These are phyloP conservation scores for Zymoseptoria passerinii DNA, from an alignment of 2,329 filamentous ascomycete species.

Conservation along the genomic window DNA sequence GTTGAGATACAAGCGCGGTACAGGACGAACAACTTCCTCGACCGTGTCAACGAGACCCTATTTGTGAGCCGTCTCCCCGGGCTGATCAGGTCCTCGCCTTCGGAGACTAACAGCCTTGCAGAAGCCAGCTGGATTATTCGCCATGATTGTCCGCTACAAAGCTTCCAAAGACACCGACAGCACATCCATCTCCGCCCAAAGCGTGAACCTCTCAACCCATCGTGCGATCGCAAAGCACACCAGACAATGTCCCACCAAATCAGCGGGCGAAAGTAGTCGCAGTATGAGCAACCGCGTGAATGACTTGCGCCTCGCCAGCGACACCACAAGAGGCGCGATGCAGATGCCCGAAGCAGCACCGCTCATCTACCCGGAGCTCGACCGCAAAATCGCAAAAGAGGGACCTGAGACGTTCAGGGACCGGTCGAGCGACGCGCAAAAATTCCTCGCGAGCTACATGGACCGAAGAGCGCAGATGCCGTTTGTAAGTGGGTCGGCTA, in stretches of 20 bases:
- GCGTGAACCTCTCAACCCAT: slow-evolving; percentile 32
- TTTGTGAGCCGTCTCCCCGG: slow-evolving; percentile 31
- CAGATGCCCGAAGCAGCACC: slow-evolving; percentile 41
- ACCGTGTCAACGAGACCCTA: slow-evolving; percentile 48
- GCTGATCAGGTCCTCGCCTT: background rate
- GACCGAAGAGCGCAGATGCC: slow-evolving; percentile 42
- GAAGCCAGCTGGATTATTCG: slow-evolving; percentile 47
- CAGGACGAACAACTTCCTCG: slow-evolving; percentile 47
- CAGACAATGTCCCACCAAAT: background rate
- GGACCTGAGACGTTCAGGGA: slow-evolving; percentile 23
- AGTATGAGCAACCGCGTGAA: slow-evolving; percentile 24
- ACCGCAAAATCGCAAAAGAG: slow-evolving; percentile 20
- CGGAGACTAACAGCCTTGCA: background rate
- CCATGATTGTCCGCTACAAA: slow-evolving; percentile 41
- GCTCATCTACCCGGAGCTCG: slow-evolving; percentile 42
- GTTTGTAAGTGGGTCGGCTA: slow-evolving; percentile 30
- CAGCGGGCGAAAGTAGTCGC: slow-evolving; percentile 1
- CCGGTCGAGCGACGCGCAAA: slow-evolving; percentile 23
- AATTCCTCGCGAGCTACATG: slow-evolving; percentile 42
- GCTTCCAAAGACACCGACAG: slow-evolving; percentile 11
- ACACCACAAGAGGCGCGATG: slow-evolving; percentile 34
- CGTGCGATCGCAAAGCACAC: slow-evolving; percentile 26
- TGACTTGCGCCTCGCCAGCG: slow-evolving; percentile 33
- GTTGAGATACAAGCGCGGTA: slow-evolving; percentile 33
- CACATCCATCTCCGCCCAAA: slow-evolving; percentile 13